Conservation (phyloP, 257 asterid species). For the Jacaranda mimosifolia region DNA sequence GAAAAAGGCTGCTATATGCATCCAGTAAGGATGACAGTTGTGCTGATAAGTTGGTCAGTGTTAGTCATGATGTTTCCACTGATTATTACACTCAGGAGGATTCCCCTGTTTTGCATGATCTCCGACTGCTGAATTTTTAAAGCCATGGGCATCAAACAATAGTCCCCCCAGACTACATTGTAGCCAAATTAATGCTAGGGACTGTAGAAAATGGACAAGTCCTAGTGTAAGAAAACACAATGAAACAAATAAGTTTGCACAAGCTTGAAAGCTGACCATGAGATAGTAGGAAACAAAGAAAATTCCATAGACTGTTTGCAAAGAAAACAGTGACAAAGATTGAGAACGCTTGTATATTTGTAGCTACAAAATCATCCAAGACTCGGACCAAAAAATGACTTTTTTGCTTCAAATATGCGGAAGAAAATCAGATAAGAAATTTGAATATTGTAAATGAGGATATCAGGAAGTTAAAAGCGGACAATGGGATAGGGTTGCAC, state of each 20-base stretch:
- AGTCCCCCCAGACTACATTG: neutral
- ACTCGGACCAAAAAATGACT: neutral
- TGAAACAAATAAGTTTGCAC: neutral
- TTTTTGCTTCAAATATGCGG: neutral
- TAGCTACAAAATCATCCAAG: neutral
- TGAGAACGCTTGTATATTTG: neutral
- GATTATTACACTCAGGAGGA: constrained; percentile 1
- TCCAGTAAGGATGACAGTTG: constrained; percentile 21
- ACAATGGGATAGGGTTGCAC: neutral
- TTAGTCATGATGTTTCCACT: constrained; percentile 6
- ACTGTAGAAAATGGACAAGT: neutral
- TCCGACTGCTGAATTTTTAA: constrained; percentile 4
- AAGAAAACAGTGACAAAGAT: neutral
- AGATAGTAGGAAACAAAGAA: neutral
- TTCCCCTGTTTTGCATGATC: neutral
- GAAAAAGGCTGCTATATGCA: neutral
- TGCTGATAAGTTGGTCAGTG: neutral
- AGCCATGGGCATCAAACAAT: neutral
- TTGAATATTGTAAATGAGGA: neutral
- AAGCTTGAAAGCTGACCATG: neutral
- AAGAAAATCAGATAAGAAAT: neutral
- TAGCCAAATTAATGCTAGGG: neutral
- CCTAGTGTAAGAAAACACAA: constrained; percentile 1
- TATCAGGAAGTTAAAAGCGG: neutral
- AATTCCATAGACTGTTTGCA: constrained; percentile 1